Conservation (phyloP, 2,329 filamentous ascomycete genomes). For the Pestalotiopsis sp. region DNA sequence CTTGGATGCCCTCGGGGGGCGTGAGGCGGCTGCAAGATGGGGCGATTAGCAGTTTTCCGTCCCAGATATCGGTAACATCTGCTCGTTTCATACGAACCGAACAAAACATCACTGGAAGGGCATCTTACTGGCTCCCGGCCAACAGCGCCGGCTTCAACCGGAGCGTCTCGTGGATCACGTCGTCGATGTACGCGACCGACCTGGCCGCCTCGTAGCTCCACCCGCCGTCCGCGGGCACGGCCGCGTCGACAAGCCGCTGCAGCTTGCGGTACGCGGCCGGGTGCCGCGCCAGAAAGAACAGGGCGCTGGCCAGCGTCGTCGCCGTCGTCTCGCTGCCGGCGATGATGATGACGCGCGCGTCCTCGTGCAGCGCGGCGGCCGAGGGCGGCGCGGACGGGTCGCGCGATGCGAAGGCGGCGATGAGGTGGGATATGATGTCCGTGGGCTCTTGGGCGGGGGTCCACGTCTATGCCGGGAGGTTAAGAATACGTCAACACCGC, state of each 20-base stretch:
- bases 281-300: constrained; percentile 5
- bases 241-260: constrained; percentile 17
- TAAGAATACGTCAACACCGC: too few relatives aligned
- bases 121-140: constrained; percentile 26
- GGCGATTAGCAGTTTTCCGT: too few relatives aligned
- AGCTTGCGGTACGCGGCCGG: constrained; percentile 17
- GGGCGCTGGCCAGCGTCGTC: constrained; percentile 26
- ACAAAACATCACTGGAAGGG: too few relatives aligned
- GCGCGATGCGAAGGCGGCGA: constrained; percentile 7
- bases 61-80: too few relatives aligned
- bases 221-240: background rate
- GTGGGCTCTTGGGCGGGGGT: background rate
- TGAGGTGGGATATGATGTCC: constrained; percentile 11
- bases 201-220: constrained; percentile 34
- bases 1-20: constrained; percentile 33
- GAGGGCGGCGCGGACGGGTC: background rate
- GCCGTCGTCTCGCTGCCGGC: constrained; percentile 21
- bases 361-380: constrained; percentile 7
- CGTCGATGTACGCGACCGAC: constrained; percentile 33
- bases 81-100: too few relatives aligned
- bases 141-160: constrained; percentile 43
- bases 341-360: constrained; percentile 18
- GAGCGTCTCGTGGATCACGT: constrained; percentile 43
- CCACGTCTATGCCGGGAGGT: background rate
- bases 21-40: constrained; percentile 28